A percentile compares a stretch with the other conserved stretches of the same genome.
Evolutionary conservation across 257 asterid species (phyloP).

Genomic region (Nicotiana noctiflora): DNA sequence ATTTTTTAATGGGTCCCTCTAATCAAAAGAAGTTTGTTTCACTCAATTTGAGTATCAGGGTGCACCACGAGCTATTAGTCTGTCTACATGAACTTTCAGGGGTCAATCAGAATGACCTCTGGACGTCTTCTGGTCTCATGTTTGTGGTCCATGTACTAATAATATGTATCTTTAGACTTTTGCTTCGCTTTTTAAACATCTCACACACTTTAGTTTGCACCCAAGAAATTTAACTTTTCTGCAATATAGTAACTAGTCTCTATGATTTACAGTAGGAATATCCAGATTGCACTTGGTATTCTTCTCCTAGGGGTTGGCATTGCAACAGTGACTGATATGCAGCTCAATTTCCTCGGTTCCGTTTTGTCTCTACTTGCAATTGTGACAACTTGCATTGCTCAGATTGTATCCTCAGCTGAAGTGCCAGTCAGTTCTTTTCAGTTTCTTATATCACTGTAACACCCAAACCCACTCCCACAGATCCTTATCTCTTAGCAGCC

Average conservation of each 20-base stretch:
- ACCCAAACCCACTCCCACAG: not conserved
- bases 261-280: slow-evolving; percentile 52
- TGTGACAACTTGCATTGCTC: slow-evolving; percentile 73
- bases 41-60: no score
- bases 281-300: slow-evolving; percentile 55
- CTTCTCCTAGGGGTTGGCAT: slow-evolving; percentile 89
- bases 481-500: not conserved
- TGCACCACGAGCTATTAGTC: no score
- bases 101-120: no score
- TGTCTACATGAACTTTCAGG: no score
- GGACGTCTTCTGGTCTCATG: no score
- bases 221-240: no score
- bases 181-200: no score
- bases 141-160: no score
- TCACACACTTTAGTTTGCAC: no score
- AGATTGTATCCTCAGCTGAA: slow-evolving; percentile 64
- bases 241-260: not conserved
- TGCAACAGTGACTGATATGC: slow-evolving; percentile 87
- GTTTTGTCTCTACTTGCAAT: slow-evolving; percentile 72
- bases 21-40: no score
- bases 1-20: no score
- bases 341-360: slow-evolving; percentile 71
- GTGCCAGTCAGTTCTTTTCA: not conserved
- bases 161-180: no score
- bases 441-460: not conserved